Conservation (phyloP, 2,329 filamentous ascomycete genomes). For the Penicillium sp. region DNA sequence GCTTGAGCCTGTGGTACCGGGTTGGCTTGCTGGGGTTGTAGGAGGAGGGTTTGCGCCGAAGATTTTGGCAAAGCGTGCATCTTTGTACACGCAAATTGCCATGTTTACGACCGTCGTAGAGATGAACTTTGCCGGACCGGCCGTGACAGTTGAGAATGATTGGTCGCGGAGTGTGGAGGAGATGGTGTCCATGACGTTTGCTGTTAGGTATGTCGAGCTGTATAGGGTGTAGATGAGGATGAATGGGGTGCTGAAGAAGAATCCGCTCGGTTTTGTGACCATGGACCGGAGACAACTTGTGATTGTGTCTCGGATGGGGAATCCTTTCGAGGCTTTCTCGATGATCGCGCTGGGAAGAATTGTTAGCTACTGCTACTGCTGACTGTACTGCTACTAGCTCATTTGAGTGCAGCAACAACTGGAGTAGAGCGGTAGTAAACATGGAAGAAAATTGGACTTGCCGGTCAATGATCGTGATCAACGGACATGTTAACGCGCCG, state of each 20-base stretch:
- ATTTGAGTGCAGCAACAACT: neutral
- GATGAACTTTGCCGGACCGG: conserved; percentile 77
- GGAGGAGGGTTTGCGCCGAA: conserved; percentile 65
- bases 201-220: conserved; percentile 84
- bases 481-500: conserved; percentile 73
- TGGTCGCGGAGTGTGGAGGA: conserved; percentile 62
- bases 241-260: conserved; percentile 50
- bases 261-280: conserved; percentile 40
- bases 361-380: neutral
- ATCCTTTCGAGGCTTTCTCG: conserved; percentile 49
- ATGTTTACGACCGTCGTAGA: conserved; percentile 82
- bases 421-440: neutral
- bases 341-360: conserved; percentile 45
- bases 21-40: conserved; percentile 30
- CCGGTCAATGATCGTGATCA: conserved; percentile 88
- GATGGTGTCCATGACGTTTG: conserved; percentile 84
- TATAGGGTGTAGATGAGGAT: conserved; percentile 64
- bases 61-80: conserved; percentile 78
- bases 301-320: conserved; percentile 44
- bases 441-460: conserved; percentile 37
- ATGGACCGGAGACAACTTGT: conserved; percentile 41
- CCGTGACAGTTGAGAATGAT: conserved; percentile 62
- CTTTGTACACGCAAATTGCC: conserved; percentile 83
- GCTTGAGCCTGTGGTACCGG: neutral
- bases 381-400: no score